These are phyloP conservation scores for Phytophthora boehmeriae DNA, from an alignment of 352 stramenopile genomes.

Conservation along the genomic window DNA sequence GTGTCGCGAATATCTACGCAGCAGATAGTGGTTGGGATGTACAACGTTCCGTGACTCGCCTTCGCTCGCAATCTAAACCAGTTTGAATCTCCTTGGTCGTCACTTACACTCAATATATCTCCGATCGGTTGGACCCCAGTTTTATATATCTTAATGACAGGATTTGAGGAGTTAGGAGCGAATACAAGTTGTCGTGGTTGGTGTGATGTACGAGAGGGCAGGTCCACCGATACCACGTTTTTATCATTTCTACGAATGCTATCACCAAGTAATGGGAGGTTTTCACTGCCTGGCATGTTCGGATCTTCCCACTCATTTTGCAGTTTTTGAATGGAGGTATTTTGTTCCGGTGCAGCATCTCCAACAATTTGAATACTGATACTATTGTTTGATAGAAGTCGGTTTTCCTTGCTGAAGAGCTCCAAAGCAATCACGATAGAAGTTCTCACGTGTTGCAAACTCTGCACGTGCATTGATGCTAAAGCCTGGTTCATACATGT, in stretches of 20 bases:
- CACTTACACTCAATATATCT: conserved; percentile 16
- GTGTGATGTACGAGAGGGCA: conserved; percentile 1
- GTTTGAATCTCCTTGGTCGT: conserved; percentile 11
- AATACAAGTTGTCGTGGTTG: conserved; percentile 6
- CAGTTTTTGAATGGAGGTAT: conserved; percentile 6
- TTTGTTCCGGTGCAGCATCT: background rate
- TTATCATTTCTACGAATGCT: background rate
- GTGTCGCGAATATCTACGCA: conserved; percentile 28
- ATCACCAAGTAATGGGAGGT: no score
- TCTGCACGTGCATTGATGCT: conserved; percentile 11
- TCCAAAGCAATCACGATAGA: conserved; percentile 13
- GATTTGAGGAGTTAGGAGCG: conserved; percentile 1
- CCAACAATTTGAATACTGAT: conserved; percentile 14
- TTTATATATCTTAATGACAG: conserved; percentile 7
- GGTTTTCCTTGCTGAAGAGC: conserved; percentile 22
- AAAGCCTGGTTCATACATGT: conserved; percentile 33
- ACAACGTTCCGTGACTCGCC: conserved; percentile 25
- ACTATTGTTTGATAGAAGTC: conserved; percentile 11
- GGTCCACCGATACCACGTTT: conserved; percentile 13
- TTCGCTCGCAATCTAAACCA: conserved; percentile 24
- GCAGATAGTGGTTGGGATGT: conserved; percentile 24
- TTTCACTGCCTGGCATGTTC: no score
- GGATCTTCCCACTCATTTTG: background rate
- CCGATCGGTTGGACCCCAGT: conserved; percentile 9
- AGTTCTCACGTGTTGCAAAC: background rate